phyloP scores from a whole-genome alignment of 139 green algal species.

The Coelastrella sp. region DNA sequence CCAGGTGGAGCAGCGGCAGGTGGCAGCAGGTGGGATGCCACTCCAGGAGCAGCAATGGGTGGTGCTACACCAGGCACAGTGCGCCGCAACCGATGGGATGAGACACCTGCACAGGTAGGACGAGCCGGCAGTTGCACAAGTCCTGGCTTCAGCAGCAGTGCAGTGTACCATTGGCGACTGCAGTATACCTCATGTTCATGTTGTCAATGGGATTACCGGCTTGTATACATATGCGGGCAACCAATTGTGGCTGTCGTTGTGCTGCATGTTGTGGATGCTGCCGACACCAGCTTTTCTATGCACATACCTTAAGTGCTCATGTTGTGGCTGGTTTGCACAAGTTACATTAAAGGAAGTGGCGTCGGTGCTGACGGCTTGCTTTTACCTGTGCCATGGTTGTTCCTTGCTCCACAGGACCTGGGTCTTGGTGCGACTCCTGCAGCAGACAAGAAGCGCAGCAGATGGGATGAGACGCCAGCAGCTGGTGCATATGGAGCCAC shows the following conservation, averaged over 20 bases:
- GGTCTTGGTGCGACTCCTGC: constrained; percentile 49
- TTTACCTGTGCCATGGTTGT: background rate
- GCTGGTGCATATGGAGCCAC: constrained; percentile 57
- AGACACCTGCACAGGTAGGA: constrained; percentile 53
- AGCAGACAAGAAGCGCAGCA: constrained; percentile 69
- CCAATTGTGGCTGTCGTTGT: too few relatives aligned
- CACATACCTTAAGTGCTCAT: too few relatives aligned
- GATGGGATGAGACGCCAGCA: constrained; percentile 92
- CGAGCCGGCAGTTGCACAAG: background rate
- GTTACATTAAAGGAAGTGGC: too few relatives aligned
- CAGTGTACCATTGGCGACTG: background rate
- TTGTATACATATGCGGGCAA: too few relatives aligned
- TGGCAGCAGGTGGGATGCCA: constrained; percentile 75
- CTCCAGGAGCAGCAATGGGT: constrained; percentile 54
- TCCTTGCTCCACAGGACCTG: constrained; percentile 10
- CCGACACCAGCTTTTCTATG: too few relatives aligned
- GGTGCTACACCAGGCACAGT: constrained; percentile 46
- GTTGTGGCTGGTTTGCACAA: too few relatives aligned
- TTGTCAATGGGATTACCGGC: background rate
- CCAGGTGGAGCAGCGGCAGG: constrained; percentile 56
- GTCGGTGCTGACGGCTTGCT: background rate
- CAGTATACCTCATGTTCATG: background rate
- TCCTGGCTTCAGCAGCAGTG: background rate
- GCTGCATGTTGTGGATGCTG: too few relatives aligned
- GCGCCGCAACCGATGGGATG: constrained; percentile 81